Base-by-base conservation (phyloP, 805 yeast species). In the Wickerhamomyces chambardii region DNA sequence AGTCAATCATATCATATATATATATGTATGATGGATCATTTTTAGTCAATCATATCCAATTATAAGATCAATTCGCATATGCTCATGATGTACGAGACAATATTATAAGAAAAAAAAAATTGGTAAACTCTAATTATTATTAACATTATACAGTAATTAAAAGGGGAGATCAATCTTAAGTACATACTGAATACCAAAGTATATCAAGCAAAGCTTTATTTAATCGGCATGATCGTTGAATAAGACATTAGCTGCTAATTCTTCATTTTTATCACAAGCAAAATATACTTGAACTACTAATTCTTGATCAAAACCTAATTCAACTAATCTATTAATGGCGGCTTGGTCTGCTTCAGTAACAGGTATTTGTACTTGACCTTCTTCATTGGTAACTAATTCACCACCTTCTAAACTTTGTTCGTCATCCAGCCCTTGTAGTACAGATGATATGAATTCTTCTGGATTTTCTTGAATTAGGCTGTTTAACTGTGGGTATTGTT, bases 221-320 rank as follows among this genome's bases (percentile, higher is more conserved):
- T 40, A 48, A 35, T 61, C 63, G 33, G 63, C 63, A 35, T 71
- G 73, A 41, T 73, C 80, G 51, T 70, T 72, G 52, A 92, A 84
- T 48, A 92, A 68, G 53, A 86, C 75, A 63, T 92, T 92, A 17
- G 97, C 98, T 30, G 98, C 87, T 50, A 85, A 73, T 65, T 90
- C 96, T 64, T 92, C 98, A 61, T 92, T 86, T 64, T 87, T 90
- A 53, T 92, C 98, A 61, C 98, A 92, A 29, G 97, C 97, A 70
- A 92, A 79, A 64, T 85, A 92, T 22, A 94, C 95, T 64, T 89
- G 95, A 41, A 87, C 75, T 31, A 84, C 98, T 38, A 82, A 65
- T 46, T 79, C 71, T 46, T 95, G 74, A 46, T 86, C 95, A 51
- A 92, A 92, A 0, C 98, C 98, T 45, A 92, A 69, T 59, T 84